These are phyloP conservation scores for Sedum album DNA, from an alignment of 164 flowering plant genomes.

Conservation along the genomic window DNA sequence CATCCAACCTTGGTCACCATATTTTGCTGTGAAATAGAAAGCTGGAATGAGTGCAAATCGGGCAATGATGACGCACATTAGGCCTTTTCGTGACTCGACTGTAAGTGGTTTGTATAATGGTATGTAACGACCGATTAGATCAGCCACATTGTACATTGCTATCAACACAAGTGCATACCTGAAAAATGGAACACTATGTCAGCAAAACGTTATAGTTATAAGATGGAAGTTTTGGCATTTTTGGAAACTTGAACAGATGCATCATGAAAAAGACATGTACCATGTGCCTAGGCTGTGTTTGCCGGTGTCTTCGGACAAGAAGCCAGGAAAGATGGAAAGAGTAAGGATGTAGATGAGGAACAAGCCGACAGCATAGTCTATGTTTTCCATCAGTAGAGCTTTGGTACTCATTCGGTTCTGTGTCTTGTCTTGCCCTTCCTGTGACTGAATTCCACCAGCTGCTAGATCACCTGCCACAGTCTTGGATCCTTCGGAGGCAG, in stretches of 20 bases:
- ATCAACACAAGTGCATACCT: constrained; percentile 75
- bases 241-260: too few species aligned
- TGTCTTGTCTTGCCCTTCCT: constrained; percentile 32
- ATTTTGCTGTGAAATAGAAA: constrained; percentile 63
- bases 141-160: constrained; percentile 61
- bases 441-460: constrained; percentile 51
- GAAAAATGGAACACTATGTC: not conserved
- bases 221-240: not conserved
- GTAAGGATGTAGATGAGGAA: constrained; percentile 58
- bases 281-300: constrained; percentile 61
- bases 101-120: constrained; percentile 42
- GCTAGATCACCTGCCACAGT: constrained; percentile 77
- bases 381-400: constrained; percentile 42
- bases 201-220: not conserved
- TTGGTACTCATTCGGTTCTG: constrained; percentile 45
- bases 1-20: constrained; percentile 1
- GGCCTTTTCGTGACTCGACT: constrained; percentile 40
- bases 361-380: constrained; percentile 48
- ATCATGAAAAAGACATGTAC: constrained; percentile 19
- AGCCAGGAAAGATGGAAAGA: constrained; percentile 76
- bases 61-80: constrained; percentile 27
- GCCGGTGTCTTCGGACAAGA: constrained; percentile 73
- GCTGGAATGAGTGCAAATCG: constrained; percentile 69
- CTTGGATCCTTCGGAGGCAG: constrained; percentile 73
- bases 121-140: constrained; percentile 59